A percentile compares a stretch with the other conserved stretches of the same genome.
Evolutionary conservation across 2,329 filamentous ascomycete genomes (phyloP).

Genomic region (Alternaria postmessia): DNA sequence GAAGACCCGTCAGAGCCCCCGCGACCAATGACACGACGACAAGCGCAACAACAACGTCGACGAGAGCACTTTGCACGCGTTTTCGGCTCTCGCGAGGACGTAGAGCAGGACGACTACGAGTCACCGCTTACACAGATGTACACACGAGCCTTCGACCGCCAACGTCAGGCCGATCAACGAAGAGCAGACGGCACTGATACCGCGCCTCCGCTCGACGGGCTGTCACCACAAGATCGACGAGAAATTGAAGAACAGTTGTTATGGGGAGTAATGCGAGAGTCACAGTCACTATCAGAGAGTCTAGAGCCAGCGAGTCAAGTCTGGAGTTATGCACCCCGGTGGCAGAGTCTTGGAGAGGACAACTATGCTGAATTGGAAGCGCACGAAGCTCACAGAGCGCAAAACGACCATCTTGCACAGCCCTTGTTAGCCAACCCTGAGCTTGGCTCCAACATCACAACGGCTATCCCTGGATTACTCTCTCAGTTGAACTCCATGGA

Average conservation of each 20-base stretch:
- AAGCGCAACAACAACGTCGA: constrained; percentile 32
- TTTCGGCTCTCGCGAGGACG: constrained; percentile 58
- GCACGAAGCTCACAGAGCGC: neutral
- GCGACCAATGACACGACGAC: constrained; percentile 26
- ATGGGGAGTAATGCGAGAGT: constrained; percentile 45
- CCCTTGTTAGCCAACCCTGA: neutral
- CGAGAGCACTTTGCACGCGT: constrained; percentile 46
- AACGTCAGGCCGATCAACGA: constrained; percentile 52
- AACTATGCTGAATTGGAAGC: neutral
- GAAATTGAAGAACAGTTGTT: constrained; percentile 45
- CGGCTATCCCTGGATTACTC: neutral
- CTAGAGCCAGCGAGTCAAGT: constrained; percentile 30
- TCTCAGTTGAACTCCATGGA: neutral
- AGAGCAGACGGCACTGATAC: constrained; percentile 33
- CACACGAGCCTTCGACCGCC: constrained; percentile 54
- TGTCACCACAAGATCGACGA: constrained; percentile 36
- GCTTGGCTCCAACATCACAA: neutral
- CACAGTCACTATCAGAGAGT: constrained; percentile 19
- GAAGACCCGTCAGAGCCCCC: constrained; percentile 12
- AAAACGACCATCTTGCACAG: neutral
- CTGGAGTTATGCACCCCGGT: constrained; percentile 29
- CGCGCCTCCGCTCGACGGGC: constrained; percentile 29
- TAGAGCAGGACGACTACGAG: constrained; percentile 57
- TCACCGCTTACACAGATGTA: constrained; percentile 60
- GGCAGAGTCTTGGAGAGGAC: neutral